Conservation (phyloP, 805 yeast species). For the Wickerhamiella kazuoi region DNA sequence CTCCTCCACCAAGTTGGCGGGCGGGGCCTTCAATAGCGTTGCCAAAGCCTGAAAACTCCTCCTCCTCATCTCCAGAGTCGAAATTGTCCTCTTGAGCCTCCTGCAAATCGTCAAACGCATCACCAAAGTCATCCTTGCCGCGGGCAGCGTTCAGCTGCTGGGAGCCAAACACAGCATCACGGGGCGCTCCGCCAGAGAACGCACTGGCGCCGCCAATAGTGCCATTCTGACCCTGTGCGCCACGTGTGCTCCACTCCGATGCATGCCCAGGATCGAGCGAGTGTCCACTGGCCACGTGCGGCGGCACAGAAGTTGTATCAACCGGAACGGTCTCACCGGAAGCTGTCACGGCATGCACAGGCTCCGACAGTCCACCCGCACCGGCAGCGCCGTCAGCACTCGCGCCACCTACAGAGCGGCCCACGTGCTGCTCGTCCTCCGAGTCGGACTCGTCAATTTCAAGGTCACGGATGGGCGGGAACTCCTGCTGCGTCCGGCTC, state of each 20-base stretch:
- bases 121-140: conserved; percentile 16
- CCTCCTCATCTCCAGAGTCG: conserved; percentile 5
- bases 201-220: conserved; percentile 18
- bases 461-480: conserved; percentile 16
- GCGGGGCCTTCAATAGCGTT: conserved; percentile 5
- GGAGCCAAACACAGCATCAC: no score
- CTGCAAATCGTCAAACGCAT: conserved; percentile 21
- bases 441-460: conserved; percentile 9
- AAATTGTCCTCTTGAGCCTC: conserved; percentile 22
- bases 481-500: conserved; percentile 5
- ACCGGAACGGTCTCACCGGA: background rate
- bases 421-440: no score
- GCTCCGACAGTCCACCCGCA: no score
- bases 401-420: background rate
- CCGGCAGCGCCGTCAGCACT: background rate
- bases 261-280: background rate
- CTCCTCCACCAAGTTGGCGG: background rate
- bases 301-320: background rate
- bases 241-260: background rate
- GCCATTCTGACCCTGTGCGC: conserved; percentile 11
- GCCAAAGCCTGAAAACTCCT: conserved; percentile 14
- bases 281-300: background rate
- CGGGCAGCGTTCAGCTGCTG: no score
- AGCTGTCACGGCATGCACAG: background rate
- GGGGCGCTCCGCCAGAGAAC: no score